phyloP scores from a whole-genome alignment of 371 early-diverging fungal genomes.

The Mucor ambiguus region DNA sequence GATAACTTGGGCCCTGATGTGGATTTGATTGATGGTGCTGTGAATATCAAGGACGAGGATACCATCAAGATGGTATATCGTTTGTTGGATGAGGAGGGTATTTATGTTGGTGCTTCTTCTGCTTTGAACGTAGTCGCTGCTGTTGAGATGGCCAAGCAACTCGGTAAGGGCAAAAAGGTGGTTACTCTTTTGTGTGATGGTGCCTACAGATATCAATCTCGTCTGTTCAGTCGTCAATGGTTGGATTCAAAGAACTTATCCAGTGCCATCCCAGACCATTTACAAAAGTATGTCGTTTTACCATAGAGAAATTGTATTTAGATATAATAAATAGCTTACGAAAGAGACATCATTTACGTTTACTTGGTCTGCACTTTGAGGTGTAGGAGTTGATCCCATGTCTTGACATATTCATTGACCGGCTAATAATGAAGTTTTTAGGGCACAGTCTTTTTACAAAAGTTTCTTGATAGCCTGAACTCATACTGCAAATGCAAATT shows the following conservation, averaged over 20 bases:
- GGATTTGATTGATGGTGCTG: conserved; percentile 80
- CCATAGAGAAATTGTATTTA: conserved; percentile 5
- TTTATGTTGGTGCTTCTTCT: conserved; percentile 91
- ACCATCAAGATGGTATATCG: conserved; percentile 85
- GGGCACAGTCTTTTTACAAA: too few species aligned
- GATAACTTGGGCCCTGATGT: conserved; percentile 85
- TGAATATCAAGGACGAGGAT: conserved; percentile 81
- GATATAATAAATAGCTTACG: background rate
- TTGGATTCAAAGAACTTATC: conserved; percentile 81
- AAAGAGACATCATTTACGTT: too few species aligned
- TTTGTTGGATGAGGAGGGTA: conserved; percentile 91
- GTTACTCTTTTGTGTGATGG: conserved; percentile 92
- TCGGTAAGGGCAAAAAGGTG: conserved; percentile 83
- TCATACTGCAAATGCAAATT: too few species aligned
- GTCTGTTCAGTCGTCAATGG: conserved; percentile 87
- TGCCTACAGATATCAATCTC: conserved; percentile 90
- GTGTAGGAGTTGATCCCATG: too few species aligned
- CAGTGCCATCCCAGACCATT: conserved; percentile 78
- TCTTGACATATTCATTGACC: too few species aligned
- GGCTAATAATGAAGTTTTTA: too few species aligned
- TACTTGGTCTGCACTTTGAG: too few species aligned
- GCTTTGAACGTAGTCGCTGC: conserved; percentile 94
- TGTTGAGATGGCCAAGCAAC: conserved; percentile 84
- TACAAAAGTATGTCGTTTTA: conserved; percentile 84
- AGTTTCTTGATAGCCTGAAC: too few species aligned